Evolutionary conservation across 805 yeast genomes (phyloP).

Genomic region (Starmerella ratchasimensis): DNA sequence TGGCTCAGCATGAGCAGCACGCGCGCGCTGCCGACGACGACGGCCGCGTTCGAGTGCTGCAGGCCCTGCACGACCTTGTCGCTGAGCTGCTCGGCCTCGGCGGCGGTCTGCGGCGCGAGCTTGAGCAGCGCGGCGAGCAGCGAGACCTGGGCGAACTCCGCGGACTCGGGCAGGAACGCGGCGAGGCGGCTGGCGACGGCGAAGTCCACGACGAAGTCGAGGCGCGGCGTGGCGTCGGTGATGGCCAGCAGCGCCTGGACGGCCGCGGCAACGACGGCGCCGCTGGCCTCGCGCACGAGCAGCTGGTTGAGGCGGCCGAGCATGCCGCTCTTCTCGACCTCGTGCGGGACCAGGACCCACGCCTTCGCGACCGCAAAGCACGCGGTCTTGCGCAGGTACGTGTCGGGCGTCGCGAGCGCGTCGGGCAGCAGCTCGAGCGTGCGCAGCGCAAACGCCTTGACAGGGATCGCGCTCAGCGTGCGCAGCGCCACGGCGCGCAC

Average conservation of each 20-base stretch:
- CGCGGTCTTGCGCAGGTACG: constrained; percentile 55
- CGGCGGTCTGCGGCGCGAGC: constrained; percentile 56
- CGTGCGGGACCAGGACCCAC: constrained; percentile 40
- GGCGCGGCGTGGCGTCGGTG: constrained; percentile 39
- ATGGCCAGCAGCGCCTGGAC: constrained; percentile 53
- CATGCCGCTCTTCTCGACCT: constrained; percentile 34
- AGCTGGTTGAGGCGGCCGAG: constrained; percentile 38
- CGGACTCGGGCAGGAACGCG: constrained; percentile 30
- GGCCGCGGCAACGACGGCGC: constrained; percentile 56
- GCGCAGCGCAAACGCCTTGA: constrained; percentile 37
- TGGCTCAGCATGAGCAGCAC: constrained; percentile 59
- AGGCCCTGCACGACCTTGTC: constrained; percentile 55
- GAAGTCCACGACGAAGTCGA: constrained; percentile 42
- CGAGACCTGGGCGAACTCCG: constrained; percentile 60
- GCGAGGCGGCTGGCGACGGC: constrained; percentile 34
- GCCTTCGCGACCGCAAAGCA: constrained; percentile 55
- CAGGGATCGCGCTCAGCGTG: constrained; percentile 47
- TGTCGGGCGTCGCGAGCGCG: constrained; percentile 36
- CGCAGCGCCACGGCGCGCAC: constrained; percentile 49
- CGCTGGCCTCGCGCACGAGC: constrained; percentile 39
- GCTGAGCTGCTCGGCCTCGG: constrained; percentile 52
- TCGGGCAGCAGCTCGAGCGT: constrained; percentile 31
- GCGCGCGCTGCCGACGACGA: constrained; percentile 63
- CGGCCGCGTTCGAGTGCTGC: constrained; percentile 69
- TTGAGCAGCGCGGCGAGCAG: constrained; percentile 51